A percentile compares a stretch with the other conserved stretches of the same genome.
These are phyloP conservation scores for Zoysia pacifica DNA, from an alignment of 176 grass and related monocot genomes.

Conservation along the genomic window DNA sequence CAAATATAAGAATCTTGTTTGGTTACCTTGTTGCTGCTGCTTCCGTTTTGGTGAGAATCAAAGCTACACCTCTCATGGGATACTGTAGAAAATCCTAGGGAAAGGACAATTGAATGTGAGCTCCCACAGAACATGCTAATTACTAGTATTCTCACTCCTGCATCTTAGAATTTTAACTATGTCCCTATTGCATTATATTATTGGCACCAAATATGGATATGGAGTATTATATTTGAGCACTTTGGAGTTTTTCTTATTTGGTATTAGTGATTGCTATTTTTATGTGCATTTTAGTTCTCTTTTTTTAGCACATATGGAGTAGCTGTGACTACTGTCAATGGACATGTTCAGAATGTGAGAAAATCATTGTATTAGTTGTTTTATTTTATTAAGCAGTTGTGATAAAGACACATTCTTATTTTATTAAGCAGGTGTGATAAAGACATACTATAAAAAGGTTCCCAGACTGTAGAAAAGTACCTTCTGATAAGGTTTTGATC, in stretches of 20 bases:
- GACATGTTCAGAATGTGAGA: background rate
- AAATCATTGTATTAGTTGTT: background rate
- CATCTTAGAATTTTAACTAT: background rate
- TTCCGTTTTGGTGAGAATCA: background rate
- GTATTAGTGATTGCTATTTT: background rate
- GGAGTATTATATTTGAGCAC: background rate
- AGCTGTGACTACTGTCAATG: background rate
- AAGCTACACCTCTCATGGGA: slow-evolving; percentile 26
- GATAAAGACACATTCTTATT: background rate
- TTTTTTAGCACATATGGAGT: background rate
- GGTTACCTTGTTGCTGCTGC: slow-evolving; percentile 19
- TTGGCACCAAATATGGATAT: background rate
- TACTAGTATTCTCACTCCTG: background rate
- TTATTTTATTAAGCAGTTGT: background rate
- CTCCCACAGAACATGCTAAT: slow-evolving; percentile 17
- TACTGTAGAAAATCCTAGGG: slow-evolving; percentile 11
- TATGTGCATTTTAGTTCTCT: background rate
- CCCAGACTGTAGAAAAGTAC: background rate
- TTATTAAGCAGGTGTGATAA: background rate
- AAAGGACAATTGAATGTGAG: background rate
- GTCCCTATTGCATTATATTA: slow-evolving; percentile 23
- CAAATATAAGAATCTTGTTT: slow-evolving; percentile 13
- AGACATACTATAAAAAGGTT: background rate
- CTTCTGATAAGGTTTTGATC: background rate
- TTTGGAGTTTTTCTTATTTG: background rate